Evolutionary conservation across 2,329 filamentous ascomycete species (phyloP), one percentile per base, ranked within the genome.

Genomic region (Setomelanomma holmii): DNA sequence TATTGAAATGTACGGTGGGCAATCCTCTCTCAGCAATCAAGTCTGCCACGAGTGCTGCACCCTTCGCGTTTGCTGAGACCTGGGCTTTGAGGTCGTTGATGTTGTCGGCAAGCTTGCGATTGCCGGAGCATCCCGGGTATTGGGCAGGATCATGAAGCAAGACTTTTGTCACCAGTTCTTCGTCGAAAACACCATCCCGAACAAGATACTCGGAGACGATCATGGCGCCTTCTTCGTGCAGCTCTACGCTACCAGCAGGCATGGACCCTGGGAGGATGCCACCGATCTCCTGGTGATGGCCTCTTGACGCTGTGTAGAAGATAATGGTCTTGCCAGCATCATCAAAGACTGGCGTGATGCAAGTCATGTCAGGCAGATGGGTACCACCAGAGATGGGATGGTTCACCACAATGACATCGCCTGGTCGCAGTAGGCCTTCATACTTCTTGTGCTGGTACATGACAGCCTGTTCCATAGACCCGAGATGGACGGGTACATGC

Each of bases 201-300:
- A 77, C 68, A 1, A 77, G 55, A 8, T 53, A 76, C 50, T 78
- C 74, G 1, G 76, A 75, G 43, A 78, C 73, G 8, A 81, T 78
- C 0, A 75, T 74, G 0, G 78, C 78, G 5, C 79, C 79, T 58
- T 81, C 79, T 55, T 81, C 75, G 71, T 75, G 79, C 1, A 81
- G 61, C 41, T 78, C 76, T 0, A 74, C 78, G 3, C 76, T 79
- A 21, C 78, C 78, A 1, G 79, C 76, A 1, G 74, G 73, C 72
- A 77, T 76, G 2, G 73, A 75, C 0, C 66, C 67, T 0, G 68
- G 64, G 1, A 62, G 53, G 7, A 71, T 64, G 20, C 68, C 68
- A 24, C 68, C 68, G 36, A 71, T 70, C 27, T 71, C 67, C 2
- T 54, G 55, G 38, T 71, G 67, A 39, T 71, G 67, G 2, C 66